Percentiles rank a stretch among this genome's conserved stretches.
Evolutionary conservation across 2,329 filamentous ascomycete species (phyloP).

Genomic region (Myriosclerotinia curreyana): DNA sequence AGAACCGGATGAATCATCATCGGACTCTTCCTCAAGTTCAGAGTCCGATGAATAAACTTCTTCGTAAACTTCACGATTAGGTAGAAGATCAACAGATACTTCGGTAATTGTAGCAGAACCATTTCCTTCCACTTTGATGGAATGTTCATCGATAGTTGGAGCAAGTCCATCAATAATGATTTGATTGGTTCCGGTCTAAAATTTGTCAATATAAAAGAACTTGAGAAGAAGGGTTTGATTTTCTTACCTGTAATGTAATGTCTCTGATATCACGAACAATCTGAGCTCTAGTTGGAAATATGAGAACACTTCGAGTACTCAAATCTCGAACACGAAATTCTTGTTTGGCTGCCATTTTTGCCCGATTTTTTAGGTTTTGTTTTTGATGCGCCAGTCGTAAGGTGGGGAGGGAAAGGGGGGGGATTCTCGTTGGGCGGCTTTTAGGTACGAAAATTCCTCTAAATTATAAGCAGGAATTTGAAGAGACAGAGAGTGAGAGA

Average conservation of each 20-base stretch:
- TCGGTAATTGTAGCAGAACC: conserved; percentile 59
- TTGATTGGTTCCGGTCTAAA: conserved; percentile 52
- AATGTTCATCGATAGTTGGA: conserved; percentile 52
- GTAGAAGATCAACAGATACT: conserved; percentile 57
- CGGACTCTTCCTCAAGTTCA: conserved; percentile 37
- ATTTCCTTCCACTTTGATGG: conserved; percentile 58
- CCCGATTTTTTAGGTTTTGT: conserved; percentile 3
- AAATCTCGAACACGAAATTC: conserved; percentile 57
- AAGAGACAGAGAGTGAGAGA: too few relatives aligned
- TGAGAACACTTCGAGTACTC: conserved; percentile 57
- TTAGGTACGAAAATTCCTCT: background rate
- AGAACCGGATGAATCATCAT: conserved; percentile 36
- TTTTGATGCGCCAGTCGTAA: background rate
- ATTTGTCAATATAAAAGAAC: background rate
- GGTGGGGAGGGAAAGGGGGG: too few relatives aligned
- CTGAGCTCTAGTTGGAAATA: conserved; percentile 61
- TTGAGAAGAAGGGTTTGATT: background rate
- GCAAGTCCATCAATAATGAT: conserved; percentile 55
- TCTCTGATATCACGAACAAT: conserved; percentile 58
- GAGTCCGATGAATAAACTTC: conserved; percentile 41
- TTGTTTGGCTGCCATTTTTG: conserved; percentile 36
- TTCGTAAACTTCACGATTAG: conserved; percentile 47
- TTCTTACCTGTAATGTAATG: conserved; percentile 43
- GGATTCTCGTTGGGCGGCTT: background rate
- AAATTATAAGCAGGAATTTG: background rate